Evolutionary conservation across 257 asterid genomes (phyloP).

Genomic region (Plantago major): DNA sequence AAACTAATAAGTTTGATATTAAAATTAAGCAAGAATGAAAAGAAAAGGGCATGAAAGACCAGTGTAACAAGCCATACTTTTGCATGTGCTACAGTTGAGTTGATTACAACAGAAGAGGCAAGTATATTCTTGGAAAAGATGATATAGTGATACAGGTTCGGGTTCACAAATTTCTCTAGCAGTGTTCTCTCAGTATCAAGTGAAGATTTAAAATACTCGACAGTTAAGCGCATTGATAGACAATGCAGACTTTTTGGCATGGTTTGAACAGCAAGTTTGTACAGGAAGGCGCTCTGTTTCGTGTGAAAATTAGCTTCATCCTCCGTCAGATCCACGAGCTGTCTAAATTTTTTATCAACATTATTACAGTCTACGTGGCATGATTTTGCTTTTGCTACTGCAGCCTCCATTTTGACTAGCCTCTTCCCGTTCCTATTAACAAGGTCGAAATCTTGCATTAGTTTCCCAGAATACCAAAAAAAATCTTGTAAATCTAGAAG

Average conservation of each 20-base stretch:
- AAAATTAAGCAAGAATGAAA: constrained; percentile 2
- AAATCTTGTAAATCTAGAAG: constrained; percentile 12
- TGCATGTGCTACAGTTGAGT: constrained; percentile 75
- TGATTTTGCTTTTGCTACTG: constrained; percentile 64
- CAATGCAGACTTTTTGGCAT: constrained; percentile 98
- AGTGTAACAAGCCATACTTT: constrained; percentile 44
- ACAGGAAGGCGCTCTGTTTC: constrained; percentile 97
- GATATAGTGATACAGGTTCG: constrained; percentile 71
- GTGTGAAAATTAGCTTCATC: constrained; percentile 92
- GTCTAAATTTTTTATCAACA: constrained; percentile 96
- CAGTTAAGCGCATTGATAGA: constrained; percentile 85
- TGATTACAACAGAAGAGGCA: constrained; percentile 80
- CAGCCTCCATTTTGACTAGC: constrained; percentile 70
- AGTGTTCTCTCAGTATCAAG: constrained; percentile 45
- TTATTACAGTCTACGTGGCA: constrained; percentile 82
- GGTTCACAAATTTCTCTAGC: constrained; percentile 54
- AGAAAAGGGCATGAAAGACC: constrained; percentile 9
- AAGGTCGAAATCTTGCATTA: constrained; percentile 22
- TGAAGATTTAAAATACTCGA: constrained; percentile 77
- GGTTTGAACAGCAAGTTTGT: constrained; percentile 94
- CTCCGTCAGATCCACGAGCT: constrained; percentile 86
- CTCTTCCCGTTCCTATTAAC: constrained; percentile 56
- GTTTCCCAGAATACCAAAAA: constrained; percentile 11
- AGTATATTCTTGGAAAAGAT: constrained; percentile 83
- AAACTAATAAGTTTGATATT: neutral